These are phyloP conservation scores for Colletotrichum gloeosporioides DNA, from an alignment of 2,329 filamentous ascomycete species.

Conservation along the genomic window DNA sequence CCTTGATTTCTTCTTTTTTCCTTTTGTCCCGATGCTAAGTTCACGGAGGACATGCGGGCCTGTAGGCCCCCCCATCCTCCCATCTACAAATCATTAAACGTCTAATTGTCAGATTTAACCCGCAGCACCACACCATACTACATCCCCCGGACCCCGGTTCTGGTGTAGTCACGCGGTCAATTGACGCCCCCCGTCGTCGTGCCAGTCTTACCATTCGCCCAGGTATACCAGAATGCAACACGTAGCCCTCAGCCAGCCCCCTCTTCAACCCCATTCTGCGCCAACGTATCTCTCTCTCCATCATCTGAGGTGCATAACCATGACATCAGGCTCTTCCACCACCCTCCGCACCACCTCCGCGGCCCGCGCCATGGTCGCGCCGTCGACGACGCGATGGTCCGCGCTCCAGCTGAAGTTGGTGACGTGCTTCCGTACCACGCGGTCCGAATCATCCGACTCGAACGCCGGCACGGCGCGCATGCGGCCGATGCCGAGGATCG, in stretches of 20 bases:
- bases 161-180: background rate
- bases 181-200: background rate
- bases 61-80: background rate
- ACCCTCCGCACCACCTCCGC: slow-evolving; percentile 79
- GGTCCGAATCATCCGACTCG: slow-evolving; percentile 48
- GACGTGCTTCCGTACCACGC: slow-evolving; percentile 77
- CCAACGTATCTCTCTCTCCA: background rate
- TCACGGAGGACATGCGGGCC: background rate
- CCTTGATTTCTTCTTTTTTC: background rate
- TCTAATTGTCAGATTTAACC: background rate
- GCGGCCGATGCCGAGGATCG: slow-evolving; percentile 87
- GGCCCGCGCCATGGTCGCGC: slow-evolving; percentile 91
- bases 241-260: background rate
- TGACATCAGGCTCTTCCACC: slow-evolving; percentile 84
- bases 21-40: background rate
- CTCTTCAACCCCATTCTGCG: background rate
- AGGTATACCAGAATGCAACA: background rate
- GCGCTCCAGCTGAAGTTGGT: slow-evolving; percentile 96
- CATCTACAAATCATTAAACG: background rate
- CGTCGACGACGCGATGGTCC: slow-evolving; percentile 93
- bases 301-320: slow-evolving; percentile 82
- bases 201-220: background rate
- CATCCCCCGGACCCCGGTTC: background rate
- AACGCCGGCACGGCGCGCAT: slow-evolving; percentile 85
- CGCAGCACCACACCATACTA: background rate